A percentile compares a stretch with the other conserved stretches of the same genome.
Evolutionary conservation across 805 yeast species (phyloP).

Genomic region (Ogataea chonburiensis): DNA sequence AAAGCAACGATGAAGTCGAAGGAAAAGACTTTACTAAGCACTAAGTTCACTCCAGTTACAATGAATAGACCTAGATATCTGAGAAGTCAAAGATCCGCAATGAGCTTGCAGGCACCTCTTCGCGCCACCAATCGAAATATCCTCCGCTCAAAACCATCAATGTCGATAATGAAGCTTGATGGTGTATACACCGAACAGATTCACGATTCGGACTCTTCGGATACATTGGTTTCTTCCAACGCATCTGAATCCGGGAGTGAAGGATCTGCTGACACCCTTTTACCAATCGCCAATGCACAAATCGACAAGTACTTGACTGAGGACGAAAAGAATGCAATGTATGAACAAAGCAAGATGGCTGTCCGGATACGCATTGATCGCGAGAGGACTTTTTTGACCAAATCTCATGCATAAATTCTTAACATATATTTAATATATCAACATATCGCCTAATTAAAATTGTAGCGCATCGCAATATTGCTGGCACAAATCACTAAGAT

Average conservation of each 20-base stretch:
- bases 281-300: slow-evolving; percentile 14
- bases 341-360: slow-evolving; percentile 35
- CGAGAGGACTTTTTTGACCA: slow-evolving; percentile 23
- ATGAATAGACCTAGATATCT: slow-evolving; percentile 10
- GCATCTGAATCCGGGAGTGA: slow-evolving; percentile 12
- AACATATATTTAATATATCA: neutral
- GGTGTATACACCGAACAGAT: slow-evolving; percentile 11
- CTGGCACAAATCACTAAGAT: slow-evolving; percentile 38
- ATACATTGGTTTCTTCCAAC: slow-evolving; percentile 16
- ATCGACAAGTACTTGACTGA: slow-evolving; percentile 19
- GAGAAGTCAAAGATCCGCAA: slow-evolving; percentile 19
- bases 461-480: slow-evolving; percentile 41
- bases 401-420: slow-evolving; percentile 7
- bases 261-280: slow-evolving; percentile 6
- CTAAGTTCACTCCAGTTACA: slow-evolving; percentile 6
- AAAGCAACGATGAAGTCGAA: slow-evolving; percentile 42
- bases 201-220: slow-evolving; percentile 16
- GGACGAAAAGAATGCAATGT: slow-evolving; percentile 28
- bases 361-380: slow-evolving; percentile 37
- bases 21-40: slow-evolving; percentile 9
- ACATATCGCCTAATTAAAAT: slow-evolving; percentile 21
- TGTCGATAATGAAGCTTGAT: slow-evolving; percentile 27
- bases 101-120: slow-evolving; percentile 6
- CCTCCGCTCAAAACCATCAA: slow-evolving; percentile 26
- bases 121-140: slow-evolving; percentile 11